Evolutionary conservation across 2,329 filamentous ascomycete genomes (phyloP).

Genomic region (Fusarium coffeatum): DNA sequence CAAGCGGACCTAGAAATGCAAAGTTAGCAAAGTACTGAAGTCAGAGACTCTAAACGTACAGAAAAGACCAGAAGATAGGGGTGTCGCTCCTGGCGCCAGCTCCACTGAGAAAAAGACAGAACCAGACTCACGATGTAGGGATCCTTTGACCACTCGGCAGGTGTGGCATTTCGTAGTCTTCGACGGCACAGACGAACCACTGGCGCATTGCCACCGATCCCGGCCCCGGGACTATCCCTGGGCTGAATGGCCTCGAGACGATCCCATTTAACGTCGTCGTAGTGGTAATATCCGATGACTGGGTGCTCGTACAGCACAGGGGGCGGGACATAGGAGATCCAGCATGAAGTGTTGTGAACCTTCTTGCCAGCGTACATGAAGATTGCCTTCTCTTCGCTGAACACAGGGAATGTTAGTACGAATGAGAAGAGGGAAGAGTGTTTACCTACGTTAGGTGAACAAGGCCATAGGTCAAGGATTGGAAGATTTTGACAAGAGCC

Average conservation of each 20-base stretch:
- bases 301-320: not conserved
- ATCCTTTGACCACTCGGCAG: not conserved
- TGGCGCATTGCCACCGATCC: not conserved
- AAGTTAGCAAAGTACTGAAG: fast-evolving
- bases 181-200: not conserved
- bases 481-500: not conserved
- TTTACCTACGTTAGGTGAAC: not conserved
- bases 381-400: not conserved
- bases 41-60: fast-evolving
- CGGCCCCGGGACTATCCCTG: not conserved
- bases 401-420: not conserved
- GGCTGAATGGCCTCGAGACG: not conserved
- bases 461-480: not conserved
- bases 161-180: not conserved
- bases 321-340: not conserved
- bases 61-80: not conserved
- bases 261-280: not conserved
- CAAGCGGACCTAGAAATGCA: not conserved
- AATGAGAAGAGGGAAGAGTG: fast-evolving
- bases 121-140: not conserved
- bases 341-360: not conserved
- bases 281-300: not conserved
- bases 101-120: not conserved
- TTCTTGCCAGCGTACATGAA: not conserved
- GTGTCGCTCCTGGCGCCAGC: not conserved